Evolutionary conservation across 345 rosid genomes (phyloP).

Genomic region (Hibiscus tridactylites): DNA sequence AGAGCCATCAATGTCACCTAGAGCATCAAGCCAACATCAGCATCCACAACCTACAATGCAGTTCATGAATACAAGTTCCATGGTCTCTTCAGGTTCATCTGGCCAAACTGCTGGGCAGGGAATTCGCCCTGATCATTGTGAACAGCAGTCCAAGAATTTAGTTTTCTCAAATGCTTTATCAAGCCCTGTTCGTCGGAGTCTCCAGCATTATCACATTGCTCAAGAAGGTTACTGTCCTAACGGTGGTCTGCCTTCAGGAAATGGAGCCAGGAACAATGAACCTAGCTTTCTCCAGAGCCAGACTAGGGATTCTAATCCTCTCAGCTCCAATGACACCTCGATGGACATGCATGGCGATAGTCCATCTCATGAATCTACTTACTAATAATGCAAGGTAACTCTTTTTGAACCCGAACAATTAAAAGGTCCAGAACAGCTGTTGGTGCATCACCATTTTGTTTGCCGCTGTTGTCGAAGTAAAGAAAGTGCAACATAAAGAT

Average conservation of each 20-base stretch:
- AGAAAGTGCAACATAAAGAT: constrained; percentile 13
- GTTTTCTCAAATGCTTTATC: constrained; percentile 85
- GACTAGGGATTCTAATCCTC: constrained; percentile 56
- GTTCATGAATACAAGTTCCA: constrained; percentile 31
- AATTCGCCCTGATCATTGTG: constrained; percentile 48
- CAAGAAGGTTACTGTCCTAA: constrained; percentile 52
- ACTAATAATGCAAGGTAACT: constrained; percentile 14
- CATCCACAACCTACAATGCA: constrained; percentile 40
- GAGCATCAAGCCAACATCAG: constrained; percentile 47
- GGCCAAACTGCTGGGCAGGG: constrained; percentile 39
- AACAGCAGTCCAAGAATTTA: constrained; percentile 70
- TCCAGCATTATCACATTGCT: constrained; percentile 60
- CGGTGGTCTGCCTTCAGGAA: constrained; percentile 33
- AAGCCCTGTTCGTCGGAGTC: constrained; percentile 66
- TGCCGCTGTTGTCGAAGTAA: background rate
- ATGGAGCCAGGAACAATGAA: constrained; percentile 36
- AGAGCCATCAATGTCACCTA: constrained; percentile 57
- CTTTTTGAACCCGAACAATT: constrained; percentile 1
- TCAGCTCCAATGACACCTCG: constrained; percentile 65
- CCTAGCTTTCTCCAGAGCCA: constrained; percentile 38
- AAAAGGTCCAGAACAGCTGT: constrained; percentile 8
- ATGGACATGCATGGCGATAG: constrained; percentile 78
- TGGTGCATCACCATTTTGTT: constrained; percentile 10
- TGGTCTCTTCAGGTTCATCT: constrained; percentile 51
- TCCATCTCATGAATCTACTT: constrained; percentile 19